Percentiles rank a stretch among this genome's conserved stretches.
phyloP scores from a whole-genome alignment of 2,329 filamentous ascomycete species.

The Claviceps quebecensis region DNA sequence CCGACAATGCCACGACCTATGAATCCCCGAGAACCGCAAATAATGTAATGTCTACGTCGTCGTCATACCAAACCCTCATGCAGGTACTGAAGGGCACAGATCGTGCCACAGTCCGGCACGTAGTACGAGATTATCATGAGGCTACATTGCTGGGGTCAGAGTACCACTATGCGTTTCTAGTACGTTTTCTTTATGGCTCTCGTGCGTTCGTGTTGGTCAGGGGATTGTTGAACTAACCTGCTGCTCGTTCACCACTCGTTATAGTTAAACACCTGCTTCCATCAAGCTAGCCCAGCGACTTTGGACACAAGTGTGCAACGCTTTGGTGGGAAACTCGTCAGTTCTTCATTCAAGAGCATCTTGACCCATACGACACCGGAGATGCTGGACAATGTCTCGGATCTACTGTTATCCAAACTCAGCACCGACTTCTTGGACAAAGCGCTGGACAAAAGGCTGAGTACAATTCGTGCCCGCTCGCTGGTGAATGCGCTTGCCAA shows the following conservation, averaged over 20 bases:
- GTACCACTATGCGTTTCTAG: conserved; percentile 38
- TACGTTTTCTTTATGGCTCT: conserved; percentile 20
- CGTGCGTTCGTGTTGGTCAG: not conserved
- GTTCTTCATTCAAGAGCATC: conserved; percentile 26
- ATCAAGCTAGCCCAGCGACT: conserved; percentile 25
- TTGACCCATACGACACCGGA: conserved; percentile 23
- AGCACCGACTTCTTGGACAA: conserved; percentile 37
- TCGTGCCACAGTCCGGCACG: conserved; percentile 32
- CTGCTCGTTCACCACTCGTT: not conserved
- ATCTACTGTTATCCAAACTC: conserved; percentile 29
- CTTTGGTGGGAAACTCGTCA: conserved; percentile 31
- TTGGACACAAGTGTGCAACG: conserved; percentile 27
- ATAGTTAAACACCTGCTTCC: conserved; percentile 36
- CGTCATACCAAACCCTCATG: conserved; percentile 8
- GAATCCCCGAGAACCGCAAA: not conserved
- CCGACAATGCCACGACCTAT: not conserved
- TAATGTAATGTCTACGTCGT: not conserved
- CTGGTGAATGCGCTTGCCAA: conserved; percentile 43
- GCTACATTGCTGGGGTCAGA: conserved; percentile 35
- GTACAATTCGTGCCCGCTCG: conserved; percentile 38
- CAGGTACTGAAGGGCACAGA: conserved; percentile 24
- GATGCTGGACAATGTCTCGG: conserved; percentile 32
- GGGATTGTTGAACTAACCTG: conserved; percentile 11
- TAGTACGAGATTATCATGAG: conserved; percentile 36
- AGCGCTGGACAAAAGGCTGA: conserved; percentile 35